A percentile compares a stretch with the other conserved stretches of the same genome.
Conservation (phyloP, 768 basidiomycete genomes). For the Rhodotorula kratochvilovae region DNA sequence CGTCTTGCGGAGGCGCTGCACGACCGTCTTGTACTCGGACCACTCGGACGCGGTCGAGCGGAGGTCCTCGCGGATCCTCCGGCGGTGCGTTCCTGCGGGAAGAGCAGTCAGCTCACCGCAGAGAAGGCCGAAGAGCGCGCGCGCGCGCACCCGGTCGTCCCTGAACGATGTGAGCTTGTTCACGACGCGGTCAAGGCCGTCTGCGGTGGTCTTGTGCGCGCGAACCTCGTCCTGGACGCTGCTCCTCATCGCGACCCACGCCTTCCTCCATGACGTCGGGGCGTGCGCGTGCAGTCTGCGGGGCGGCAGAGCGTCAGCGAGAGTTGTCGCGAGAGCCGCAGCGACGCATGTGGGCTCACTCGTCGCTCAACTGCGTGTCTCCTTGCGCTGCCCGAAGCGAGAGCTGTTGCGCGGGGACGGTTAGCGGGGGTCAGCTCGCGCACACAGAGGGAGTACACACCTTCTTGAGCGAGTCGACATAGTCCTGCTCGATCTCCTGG, state of each 20-base stretch:
- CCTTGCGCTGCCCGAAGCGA: slow-evolving; percentile 11
- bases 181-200: slow-evolving; percentile 13
- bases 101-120: neutral
- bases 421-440: neutral
- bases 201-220: slow-evolving; percentile 7
- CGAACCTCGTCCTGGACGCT: slow-evolving; percentile 31
- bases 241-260: slow-evolving; percentile 24
- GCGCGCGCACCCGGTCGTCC: slow-evolving; percentile 14
- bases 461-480: slow-evolving; percentile 36
- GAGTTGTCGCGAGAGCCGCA: accelerated
- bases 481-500: slow-evolving; percentile 39
- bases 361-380: slow-evolving; percentile 9
- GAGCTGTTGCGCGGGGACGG: neutral
- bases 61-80: slow-evolving; percentile 38
- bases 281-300: slow-evolving; percentile 5
- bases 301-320: neutral
- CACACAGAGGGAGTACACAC: neutral
- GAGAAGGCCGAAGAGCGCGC: neutral
- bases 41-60: slow-evolving; percentile 30
- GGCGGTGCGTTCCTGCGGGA: slow-evolving; percentile 33
- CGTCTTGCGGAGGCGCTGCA: slow-evolving; percentile 26
- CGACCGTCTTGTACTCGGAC: slow-evolving; percentile 37
- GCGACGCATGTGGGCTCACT: neutral
- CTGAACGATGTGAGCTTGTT: slow-evolving; percentile 22
- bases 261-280: slow-evolving; percentile 24